Conservation (phyloP, 352 stramenopile genomes). For the Phytophthora macrochlamydospora region DNA sequence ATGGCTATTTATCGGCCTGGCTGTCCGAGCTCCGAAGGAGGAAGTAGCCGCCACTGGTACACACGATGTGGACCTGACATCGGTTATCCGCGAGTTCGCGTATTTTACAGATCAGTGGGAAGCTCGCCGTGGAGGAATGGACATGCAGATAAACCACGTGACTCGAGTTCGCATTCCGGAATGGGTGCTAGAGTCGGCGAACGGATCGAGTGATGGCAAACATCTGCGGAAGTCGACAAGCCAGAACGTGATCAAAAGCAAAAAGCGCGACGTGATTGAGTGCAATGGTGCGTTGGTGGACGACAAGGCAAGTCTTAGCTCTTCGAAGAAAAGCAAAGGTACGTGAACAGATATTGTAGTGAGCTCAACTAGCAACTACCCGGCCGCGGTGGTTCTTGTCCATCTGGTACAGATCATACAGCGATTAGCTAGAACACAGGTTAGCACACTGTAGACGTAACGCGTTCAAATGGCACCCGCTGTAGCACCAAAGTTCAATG, state of each 20-base stretch:
- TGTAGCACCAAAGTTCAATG: conserved; percentile 1
- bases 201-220: conserved; percentile 27
- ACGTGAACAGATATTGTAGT: conserved; percentile 34
- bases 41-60: conserved; percentile 9
- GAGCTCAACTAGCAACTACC: background rate
- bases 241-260: conserved; percentile 30
- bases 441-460: background rate
- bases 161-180: conserved; percentile 53
- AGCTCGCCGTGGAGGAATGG: conserved; percentile 73
- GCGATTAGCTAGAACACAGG: background rate
- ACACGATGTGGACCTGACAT: conserved; percentile 70
- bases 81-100: conserved; percentile 79
- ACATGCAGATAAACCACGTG: conserved; percentile 82
- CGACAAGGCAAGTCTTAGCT: conserved; percentile 9
- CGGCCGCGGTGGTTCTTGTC: background rate
- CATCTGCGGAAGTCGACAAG: conserved; percentile 30
- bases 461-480: background rate
- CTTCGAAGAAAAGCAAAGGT: conserved; percentile 48
- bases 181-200: conserved; percentile 63
- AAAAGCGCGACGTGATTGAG: conserved; percentile 28
- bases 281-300: conserved; percentile 8
- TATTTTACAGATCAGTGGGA: conserved; percentile 81
- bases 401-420: background rate
- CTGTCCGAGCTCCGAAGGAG: conserved; percentile 55
- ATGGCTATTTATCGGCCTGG: conserved; percentile 82